Conservation (phyloP, 2,329 filamentous ascomycete species). For the Leptosphaerulina australis region DNA sequence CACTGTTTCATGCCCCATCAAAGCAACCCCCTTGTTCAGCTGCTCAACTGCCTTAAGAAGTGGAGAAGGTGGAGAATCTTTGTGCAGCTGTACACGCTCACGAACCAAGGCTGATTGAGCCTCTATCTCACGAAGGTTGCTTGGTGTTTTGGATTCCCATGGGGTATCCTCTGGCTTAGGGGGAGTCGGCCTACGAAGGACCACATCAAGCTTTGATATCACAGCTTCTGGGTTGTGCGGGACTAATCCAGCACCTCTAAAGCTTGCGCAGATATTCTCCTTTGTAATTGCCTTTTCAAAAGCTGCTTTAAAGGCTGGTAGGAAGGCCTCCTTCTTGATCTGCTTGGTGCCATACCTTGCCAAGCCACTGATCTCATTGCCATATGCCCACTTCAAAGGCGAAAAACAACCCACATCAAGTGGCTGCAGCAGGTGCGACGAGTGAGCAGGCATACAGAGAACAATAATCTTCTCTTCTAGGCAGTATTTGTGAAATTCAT, state of each 20-base stretch:
- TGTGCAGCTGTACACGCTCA: background rate
- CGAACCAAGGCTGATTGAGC: background rate
- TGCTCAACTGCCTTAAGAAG: background rate
- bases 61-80: background rate
- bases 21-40: background rate
- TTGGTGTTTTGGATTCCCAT: too few relatives aligned
- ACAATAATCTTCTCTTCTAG: slow-evolving; percentile 2
- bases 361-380: slow-evolving; percentile 35
- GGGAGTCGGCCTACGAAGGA: background rate
- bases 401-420: slow-evolving; percentile 49
- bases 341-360: slow-evolving; percentile 38
- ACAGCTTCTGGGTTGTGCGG: slow-evolving; percentile 41
- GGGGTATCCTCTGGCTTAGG: background rate
- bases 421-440: slow-evolving; percentile 47
- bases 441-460: slow-evolving; percentile 46
- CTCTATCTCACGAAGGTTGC: background rate
- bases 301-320: slow-evolving; percentile 35
- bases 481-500: background rate
- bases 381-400: slow-evolving; percentile 45
- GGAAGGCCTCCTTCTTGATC: slow-evolving; percentile 31
- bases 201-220: slow-evolving; percentile 29
- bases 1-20: background rate
- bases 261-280: slow-evolving; percentile 38
- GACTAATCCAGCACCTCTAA: slow-evolving; percentile 42
- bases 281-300: slow-evolving; percentile 34